Conservation (phyloP, 2,329 filamentous ascomycete species). For the Diplodia seriata region DNA sequence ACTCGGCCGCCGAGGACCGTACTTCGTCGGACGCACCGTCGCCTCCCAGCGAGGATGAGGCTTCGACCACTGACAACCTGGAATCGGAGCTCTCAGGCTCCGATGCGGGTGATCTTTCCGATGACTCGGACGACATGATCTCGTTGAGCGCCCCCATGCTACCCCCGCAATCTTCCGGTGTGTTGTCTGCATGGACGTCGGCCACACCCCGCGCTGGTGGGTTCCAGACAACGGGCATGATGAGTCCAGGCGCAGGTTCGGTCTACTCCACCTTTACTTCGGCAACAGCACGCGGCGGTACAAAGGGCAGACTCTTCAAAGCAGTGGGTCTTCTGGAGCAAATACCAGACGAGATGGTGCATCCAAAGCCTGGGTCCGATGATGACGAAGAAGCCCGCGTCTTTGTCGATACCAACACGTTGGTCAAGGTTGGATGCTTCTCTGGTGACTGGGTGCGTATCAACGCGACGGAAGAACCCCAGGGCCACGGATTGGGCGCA, state of each 20-base stretch:
- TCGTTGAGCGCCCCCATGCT: constrained; percentile 82
- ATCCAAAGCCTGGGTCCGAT: constrained; percentile 82
- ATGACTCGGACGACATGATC: constrained; percentile 94
- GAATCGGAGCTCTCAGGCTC: constrained; percentile 66
- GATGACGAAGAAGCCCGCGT: constrained; percentile 87
- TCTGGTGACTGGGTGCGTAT: constrained; percentile 96
- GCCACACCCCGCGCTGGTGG: constrained; percentile 80
- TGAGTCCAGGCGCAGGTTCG: constrained; percentile 74
- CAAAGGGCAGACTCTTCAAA: constrained; percentile 81
- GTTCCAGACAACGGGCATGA: constrained; percentile 73
- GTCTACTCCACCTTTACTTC: constrained; percentile 89
- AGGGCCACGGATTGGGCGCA: constrained; percentile 67
- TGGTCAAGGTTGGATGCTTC: constrained; percentile 93
- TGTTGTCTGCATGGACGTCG: constrained; percentile 78
- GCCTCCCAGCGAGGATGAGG: constrained; percentile 48
- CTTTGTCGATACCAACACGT: constrained; percentile 85
- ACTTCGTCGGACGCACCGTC: constrained; percentile 47
- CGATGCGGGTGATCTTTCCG: constrained; percentile 80
- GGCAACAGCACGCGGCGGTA: constrained; percentile 76
- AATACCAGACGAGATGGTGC: constrained; percentile 78
- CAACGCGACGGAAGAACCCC: constrained; percentile 77
- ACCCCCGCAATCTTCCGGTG: constrained; percentile 77
- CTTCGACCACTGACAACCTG: constrained; percentile 51
- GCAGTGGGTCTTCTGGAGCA: constrained; percentile 75
- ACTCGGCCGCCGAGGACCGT: constrained; percentile 83